These are phyloP conservation scores for Cystobasidium onofrii DNA, from an alignment of 768 basidiomycete species.

Conservation along the genomic window DNA sequence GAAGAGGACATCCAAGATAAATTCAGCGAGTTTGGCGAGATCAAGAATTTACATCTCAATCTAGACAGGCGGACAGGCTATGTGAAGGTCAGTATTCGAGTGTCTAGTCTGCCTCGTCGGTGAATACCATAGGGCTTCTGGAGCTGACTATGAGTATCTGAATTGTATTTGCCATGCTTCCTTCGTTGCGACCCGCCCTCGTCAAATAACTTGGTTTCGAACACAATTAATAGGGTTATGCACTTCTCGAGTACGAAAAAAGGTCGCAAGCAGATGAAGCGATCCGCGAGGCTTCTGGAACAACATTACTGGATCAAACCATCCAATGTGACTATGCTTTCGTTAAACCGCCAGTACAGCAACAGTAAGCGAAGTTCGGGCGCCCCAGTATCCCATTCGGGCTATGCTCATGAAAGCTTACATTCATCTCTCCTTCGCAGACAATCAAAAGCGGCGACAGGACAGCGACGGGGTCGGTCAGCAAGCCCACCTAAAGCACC, in stretches of 20 bases:
- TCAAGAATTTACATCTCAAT: conserved; percentile 95
- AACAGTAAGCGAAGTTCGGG: too few species aligned
- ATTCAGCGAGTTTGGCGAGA: conserved; percentile 92
- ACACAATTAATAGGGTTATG: conserved; percentile 68
- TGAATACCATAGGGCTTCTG: too few species aligned
- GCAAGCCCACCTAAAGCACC: conserved; percentile 25
- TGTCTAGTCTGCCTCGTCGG: not conserved
- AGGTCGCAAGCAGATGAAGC: conserved; percentile 89
- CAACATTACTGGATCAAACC: conserved; percentile 71
- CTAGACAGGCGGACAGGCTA: conserved; percentile 95
- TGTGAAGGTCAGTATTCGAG: conserved; percentile 65
- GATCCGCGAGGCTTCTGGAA: conserved; percentile 79
- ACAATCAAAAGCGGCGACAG: not conserved
- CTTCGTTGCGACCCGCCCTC: too few species aligned
- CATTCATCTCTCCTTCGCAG: not conserved
- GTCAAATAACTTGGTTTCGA: not conserved
- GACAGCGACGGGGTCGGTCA: conserved; percentile 13
- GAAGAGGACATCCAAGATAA: conserved; percentile 96
- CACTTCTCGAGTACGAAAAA: conserved; percentile 92
- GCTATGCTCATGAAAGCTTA: too few species aligned
- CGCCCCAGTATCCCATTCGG: too few species aligned
- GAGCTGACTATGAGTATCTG: too few species aligned
- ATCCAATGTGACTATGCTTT: conserved; percentile 90
- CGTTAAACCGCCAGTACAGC: conserved; percentile 58
- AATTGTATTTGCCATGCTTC: too few species aligned